Evolutionary conservation across 306 rosid species (phyloP).

Genomic region (Cucumis cinereus): DNA sequence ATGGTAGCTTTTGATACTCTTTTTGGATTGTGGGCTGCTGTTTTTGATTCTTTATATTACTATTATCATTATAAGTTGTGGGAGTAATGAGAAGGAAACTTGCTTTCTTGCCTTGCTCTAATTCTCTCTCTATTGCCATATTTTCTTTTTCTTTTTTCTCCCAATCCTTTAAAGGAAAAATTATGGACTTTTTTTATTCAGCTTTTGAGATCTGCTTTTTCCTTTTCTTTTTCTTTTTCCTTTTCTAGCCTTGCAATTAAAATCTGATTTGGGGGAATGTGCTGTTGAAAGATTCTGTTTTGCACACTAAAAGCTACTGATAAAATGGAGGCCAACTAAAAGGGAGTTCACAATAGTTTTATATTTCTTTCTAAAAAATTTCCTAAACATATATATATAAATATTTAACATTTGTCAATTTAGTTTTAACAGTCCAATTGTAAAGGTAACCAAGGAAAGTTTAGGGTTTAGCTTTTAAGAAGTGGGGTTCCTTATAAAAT

Average conservation of each 20-base stretch:
- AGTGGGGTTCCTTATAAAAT: background rate
- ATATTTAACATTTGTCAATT: too few species aligned
- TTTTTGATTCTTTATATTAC: constrained; percentile 5
- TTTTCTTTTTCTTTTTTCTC: background rate
- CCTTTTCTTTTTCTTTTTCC: background rate
- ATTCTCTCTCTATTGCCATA: background rate
- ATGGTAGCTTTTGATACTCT: background rate
- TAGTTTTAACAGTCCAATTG: too few species aligned
- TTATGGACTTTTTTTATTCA: background rate
- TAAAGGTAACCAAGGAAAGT: too few species aligned
- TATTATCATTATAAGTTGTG: background rate
- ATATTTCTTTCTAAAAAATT: too few species aligned
- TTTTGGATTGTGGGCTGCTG: constrained; percentile 9
- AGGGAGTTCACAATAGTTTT: background rate
- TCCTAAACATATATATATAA: too few species aligned
- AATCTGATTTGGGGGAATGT: background rate
- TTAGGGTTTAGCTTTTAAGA: too few species aligned
- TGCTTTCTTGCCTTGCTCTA: background rate
- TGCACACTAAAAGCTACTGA: background rate
- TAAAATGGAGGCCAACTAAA: background rate
- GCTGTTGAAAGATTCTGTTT: background rate
- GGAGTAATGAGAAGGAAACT: constrained; percentile 2
- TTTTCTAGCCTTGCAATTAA: background rate
- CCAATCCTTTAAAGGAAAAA: background rate
- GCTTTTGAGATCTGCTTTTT: background rate